Conservation (phyloP, 2,329 filamentous ascomycete species). For the Fusarium avenaceum region DNA sequence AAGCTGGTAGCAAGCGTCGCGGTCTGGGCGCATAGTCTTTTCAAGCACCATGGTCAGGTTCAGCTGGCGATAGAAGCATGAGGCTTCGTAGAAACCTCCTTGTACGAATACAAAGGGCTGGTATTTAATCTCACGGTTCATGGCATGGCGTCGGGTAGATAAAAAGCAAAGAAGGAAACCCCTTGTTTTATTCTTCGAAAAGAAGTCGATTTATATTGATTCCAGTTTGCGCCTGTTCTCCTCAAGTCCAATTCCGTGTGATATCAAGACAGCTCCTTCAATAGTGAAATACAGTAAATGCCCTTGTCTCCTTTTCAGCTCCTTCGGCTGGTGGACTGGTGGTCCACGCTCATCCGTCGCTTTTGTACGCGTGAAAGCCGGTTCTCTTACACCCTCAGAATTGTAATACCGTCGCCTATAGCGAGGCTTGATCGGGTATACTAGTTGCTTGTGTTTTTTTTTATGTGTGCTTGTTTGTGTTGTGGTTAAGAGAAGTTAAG, state of each 20-base stretch:
- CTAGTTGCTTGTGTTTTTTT: not conserved
- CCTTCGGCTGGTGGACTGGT: conserved; percentile 14
- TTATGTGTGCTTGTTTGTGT: conserved; percentile 8
- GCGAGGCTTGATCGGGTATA: conserved; percentile 23
- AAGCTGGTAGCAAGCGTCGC: conserved; percentile 62
- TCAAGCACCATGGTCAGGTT: not conserved
- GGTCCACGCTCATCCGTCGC: conserved; percentile 11
- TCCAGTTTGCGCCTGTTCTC: conserved; percentile 49
- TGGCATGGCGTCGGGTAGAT: conserved; percentile 49
- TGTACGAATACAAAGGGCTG: conserved; percentile 13
- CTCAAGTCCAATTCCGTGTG: conserved; percentile 44
- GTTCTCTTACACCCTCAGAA: conserved; percentile 14
- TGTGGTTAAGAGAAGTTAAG: conserved; percentile 9
- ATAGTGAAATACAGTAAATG: conserved; percentile 38
- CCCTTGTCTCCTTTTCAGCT: conserved; percentile 16
- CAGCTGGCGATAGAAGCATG: conserved; percentile 4
- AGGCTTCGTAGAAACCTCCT: conserved; percentile 14
- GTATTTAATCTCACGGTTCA: conserved; percentile 36
- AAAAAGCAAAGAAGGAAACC: conserved; percentile 45
- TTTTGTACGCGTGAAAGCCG: conserved; percentile 12
- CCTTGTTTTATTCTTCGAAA: conserved; percentile 34
- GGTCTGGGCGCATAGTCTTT: conserved; percentile 65
- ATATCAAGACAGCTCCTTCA: conserved; percentile 41
- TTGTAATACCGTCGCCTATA: conserved; percentile 1
- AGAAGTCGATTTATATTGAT: conserved; percentile 42